A percentile compares a stretch with the other conserved stretches of the same genome.
Conservation (phyloP, 2,329 filamentous ascomycete genomes). For the Elsinoe arachidis region DNA sequence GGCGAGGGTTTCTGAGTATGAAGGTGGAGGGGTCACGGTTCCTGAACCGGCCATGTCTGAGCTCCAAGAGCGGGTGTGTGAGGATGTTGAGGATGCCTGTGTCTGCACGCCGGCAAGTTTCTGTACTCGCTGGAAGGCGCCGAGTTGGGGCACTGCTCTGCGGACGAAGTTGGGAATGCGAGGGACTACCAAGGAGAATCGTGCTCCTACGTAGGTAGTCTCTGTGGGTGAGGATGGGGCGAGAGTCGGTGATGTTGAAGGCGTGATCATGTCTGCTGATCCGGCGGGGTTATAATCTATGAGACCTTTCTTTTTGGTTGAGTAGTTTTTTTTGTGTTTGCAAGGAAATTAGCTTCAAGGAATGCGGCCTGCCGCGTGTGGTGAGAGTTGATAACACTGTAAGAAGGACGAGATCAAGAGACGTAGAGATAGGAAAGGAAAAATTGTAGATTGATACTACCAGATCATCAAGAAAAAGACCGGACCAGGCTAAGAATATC, state of each 20-base stretch:
- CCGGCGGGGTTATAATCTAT: too few species aligned
- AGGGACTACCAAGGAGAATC: conserved; percentile 12
- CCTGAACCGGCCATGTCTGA: conserved; percentile 14
- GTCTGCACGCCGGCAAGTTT: conserved; percentile 9
- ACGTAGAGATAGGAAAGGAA: conserved; percentile 5
- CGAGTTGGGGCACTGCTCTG: conserved; percentile 13
- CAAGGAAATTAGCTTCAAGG: neutral
- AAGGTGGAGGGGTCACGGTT: conserved; percentile 15
- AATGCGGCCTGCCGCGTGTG: conserved; percentile 10
- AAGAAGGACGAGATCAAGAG: neutral
- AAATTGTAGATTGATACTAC: neutral
- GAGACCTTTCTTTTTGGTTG: neutral
- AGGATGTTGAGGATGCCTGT: conserved; percentile 3
- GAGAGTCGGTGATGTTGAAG: conserved; percentile 3
- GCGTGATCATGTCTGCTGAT: conserved; percentile 5
- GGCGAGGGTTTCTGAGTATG: conserved; percentile 15
- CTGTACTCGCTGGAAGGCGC: conserved; percentile 14
- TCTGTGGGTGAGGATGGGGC: conserved; percentile 9
- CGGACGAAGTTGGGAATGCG: conserved; percentile 14
- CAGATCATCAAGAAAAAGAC: neutral
- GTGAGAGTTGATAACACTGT: neutral
- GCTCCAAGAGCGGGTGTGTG: conserved; percentile 6
- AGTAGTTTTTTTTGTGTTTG: neutral
- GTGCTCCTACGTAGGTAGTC: conserved; percentile 2
- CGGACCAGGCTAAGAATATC: conserved; percentile 6